Conservation (phyloP, 2,329 filamentous ascomycete genomes). For the Colletotrichum zoysiae region DNA sequence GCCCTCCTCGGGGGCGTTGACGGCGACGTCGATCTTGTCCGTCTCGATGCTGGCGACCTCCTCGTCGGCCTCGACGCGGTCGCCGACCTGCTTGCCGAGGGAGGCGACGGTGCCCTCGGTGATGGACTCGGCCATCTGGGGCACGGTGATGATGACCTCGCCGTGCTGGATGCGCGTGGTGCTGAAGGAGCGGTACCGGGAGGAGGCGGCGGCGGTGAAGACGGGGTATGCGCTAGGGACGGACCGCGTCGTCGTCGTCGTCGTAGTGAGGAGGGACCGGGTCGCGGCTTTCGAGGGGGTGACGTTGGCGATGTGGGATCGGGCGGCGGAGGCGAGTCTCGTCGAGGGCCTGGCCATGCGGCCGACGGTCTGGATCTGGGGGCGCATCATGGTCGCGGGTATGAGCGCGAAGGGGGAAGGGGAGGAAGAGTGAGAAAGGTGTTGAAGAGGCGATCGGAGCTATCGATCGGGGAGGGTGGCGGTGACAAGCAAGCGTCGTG, state of each 20-base stretch:
- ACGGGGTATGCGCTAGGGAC: slow-evolving; percentile 14
- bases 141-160: slow-evolving; percentile 46
- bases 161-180: slow-evolving; percentile 39
- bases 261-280: slow-evolving; percentile 15
- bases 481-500: slow-evolving; percentile 17
- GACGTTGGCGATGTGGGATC: slow-evolving; percentile 27
- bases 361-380: slow-evolving; percentile 37
- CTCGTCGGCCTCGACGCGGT: slow-evolving; percentile 49
- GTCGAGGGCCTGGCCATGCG: slow-evolving; percentile 34
- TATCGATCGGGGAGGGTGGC: slow-evolving; percentile 1
- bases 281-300: slow-evolving; percentile 29
- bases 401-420: too few species aligned
- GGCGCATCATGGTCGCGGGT: slow-evolving; percentile 33
- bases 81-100: slow-evolving; percentile 48
- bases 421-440: background rate
- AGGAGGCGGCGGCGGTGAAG: slow-evolving; percentile 16
- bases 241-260: slow-evolving; percentile 2
- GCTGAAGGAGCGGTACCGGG: slow-evolving; percentile 38
- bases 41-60: slow-evolving; percentile 52
- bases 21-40: slow-evolving; percentile 51
- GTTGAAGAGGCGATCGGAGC: slow-evolving; percentile 6
- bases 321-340: slow-evolving; percentile 28
- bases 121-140: slow-evolving; percentile 51
- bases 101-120: slow-evolving; percentile 48
- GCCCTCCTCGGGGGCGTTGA: slow-evolving; percentile 47